Conservation (phyloP, 306 rosid species). For the Rosa chinensis region DNA sequence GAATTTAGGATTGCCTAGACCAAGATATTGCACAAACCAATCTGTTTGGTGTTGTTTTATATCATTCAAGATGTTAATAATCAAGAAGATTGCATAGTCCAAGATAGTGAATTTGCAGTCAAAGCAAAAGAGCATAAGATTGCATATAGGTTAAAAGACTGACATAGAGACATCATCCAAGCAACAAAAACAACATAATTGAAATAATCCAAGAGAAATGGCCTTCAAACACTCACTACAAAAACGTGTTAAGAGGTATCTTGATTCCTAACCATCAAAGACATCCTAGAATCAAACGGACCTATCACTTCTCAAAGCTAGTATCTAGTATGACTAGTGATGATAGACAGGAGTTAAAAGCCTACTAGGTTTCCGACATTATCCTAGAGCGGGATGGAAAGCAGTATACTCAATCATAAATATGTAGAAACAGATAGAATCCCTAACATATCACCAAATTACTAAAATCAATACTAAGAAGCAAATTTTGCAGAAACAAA, state of each 20-base stretch:
- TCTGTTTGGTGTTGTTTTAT: background rate
- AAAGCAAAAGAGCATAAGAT: background rate
- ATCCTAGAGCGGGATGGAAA: conserved; percentile 2
- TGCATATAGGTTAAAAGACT: background rate
- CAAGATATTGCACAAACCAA: background rate
- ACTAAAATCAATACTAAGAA: conserved; percentile 22
- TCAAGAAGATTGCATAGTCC: too few relatives aligned
- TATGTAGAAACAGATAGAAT: conserved; percentile 9
- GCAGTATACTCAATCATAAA: background rate
- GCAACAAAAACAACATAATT: background rate
- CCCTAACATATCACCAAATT: conserved; percentile 24
- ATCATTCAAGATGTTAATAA: background rate
- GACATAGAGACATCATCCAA: background rate
- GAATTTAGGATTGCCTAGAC: background rate
- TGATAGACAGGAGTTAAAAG: background rate
- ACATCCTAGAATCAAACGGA: too few relatives aligned
- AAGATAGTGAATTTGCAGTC: background rate
- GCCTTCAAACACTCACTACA: background rate
- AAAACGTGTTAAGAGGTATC: background rate
- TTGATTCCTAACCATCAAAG: background rate
- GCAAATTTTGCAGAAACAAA: conserved; percentile 36
- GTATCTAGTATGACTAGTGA: background rate
- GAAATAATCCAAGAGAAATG: background rate
- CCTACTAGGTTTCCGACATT: conserved; percentile 4
- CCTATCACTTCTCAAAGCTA: background rate